Percentiles rank a stretch among this genome's conserved stretches.
Evolutionary conservation across 2,329 filamentous ascomycete species (phyloP).

Genomic region (Paecilomyces fulvus): DNA sequence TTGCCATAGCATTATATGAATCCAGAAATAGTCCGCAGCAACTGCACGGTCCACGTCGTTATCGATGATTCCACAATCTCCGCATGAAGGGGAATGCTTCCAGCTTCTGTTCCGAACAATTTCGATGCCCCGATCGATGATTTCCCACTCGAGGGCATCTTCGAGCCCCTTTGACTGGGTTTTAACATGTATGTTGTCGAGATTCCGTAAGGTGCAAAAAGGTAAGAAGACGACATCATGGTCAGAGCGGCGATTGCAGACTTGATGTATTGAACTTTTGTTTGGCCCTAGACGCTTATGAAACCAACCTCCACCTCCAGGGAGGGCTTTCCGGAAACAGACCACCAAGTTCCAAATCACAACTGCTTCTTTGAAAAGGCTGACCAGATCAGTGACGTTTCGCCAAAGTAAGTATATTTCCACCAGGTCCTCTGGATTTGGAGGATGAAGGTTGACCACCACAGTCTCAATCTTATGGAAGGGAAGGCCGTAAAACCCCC

Average conservation of each 20-base stretch:
- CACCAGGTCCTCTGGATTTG: neutral
- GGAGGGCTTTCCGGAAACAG: neutral
- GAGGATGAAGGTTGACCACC: neutral
- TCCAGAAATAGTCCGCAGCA: neutral
- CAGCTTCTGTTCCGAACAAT: neutral
- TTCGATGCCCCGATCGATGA: neutral
- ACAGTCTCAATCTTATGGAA: neutral
- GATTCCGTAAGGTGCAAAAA: neutral
- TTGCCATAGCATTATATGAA: neutral
- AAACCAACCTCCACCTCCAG: neutral
- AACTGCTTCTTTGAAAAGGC: neutral
- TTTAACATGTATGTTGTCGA: neutral
- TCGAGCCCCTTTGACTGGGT: neutral
- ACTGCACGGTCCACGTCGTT: neutral
- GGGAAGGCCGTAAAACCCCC: neutral
- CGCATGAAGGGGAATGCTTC: neutral
- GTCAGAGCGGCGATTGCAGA: neutral
- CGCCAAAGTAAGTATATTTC: neutral
- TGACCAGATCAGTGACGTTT: neutral
- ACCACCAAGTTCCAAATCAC: neutral
- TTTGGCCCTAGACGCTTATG: neutral
- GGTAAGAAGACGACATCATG: neutral
- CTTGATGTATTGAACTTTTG: neutral
- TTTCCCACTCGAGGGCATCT: neutral
- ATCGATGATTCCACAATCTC: neutral